Base-by-base conservation (phyloP, 1,139 yeast genomes). In the Candida pseudocylindracea region DNA sequence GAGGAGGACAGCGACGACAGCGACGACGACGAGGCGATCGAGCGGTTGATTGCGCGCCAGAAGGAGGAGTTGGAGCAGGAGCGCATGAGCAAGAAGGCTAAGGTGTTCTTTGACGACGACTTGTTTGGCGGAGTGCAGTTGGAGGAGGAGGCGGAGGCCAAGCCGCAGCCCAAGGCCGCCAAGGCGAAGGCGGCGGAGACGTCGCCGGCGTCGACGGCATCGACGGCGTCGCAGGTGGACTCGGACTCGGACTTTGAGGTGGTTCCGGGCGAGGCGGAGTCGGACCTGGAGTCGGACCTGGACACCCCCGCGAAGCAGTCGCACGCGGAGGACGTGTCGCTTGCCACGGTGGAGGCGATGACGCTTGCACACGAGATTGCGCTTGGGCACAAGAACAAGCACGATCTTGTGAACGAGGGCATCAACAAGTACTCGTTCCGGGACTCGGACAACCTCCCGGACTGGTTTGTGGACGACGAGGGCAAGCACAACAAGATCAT, bases 321-420 rank as follows among this genome's bases (percentile, higher is more conserved):
- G 29, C 29, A 31, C 28, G 7, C 12, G 12, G 27, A 27, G 10
- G 27, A 31, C 30, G 28, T 25, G 2, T 27, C 28, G 15, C 25
- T 31, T 20, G 33, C 31, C 29, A 83, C 95, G 2, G 93, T 79
- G 1, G 93, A 83, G 51, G 95, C 95, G 6, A 91, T 91, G 98
- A 88, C 98, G 0, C 60, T 88, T 45, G 98, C 98, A 0, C 99
- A 91, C 49, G 85, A 88, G 53, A 63, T 91, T 32, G 98, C 98
- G 0, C 54, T 81, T 27, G 94, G 95, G 3, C 83, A 79, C 45
- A 78, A 63, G 56, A 68, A 72, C 34, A 83, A 75, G 50, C 73
- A 79, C 44, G 93, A 85, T 44, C 59, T 88, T 38, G 60, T 80
- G 20, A 85, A 83, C 44, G 96, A 88, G 45, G 94, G 95, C 28